These are phyloP conservation scores for Friedmanniomyces simplex DNA, from an alignment of 495 filamentous ascomycete genomes.

Conservation along the genomic window DNA sequence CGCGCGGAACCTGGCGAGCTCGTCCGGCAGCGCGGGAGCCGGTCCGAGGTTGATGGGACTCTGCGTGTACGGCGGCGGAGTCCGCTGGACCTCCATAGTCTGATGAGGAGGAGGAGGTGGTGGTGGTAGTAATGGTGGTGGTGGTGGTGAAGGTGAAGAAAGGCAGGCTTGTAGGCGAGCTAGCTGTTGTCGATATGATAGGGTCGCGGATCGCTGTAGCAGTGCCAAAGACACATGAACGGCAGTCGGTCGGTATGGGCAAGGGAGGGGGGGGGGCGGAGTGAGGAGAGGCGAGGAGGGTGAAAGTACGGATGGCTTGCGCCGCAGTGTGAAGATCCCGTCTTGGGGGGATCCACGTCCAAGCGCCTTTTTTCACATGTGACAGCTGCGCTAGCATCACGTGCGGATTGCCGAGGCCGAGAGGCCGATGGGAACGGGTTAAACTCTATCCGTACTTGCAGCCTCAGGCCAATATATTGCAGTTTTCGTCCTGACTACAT, in stretches of 20 bases:
- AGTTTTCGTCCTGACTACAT: too few species aligned
- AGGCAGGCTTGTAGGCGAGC: not conserved
- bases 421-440: too few species aligned
- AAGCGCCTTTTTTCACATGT: not conserved
- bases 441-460: too few species aligned
- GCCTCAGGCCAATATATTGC: too few species aligned
- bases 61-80: constrained; percentile 26
- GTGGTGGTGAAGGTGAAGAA: not conserved
- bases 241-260: too few species aligned
- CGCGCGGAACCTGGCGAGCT: constrained; percentile 11
- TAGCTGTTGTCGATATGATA: constrained; percentile 5
- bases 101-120: not conserved
- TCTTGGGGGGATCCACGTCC: too few species aligned
- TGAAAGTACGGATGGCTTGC: too few species aligned
- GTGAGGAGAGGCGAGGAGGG: not conserved
- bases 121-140: not conserved
- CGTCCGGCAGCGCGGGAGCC: constrained; percentile 25
- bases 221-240: constrained; percentile 5
- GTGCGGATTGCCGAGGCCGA: too few species aligned
- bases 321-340: too few species aligned
- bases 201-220: not conserved
- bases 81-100: constrained; percentile 19
- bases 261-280: too few species aligned
- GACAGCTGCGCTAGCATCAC: not conserved
- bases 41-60: constrained; percentile 19